Evolutionary conservation across 257 asterid genomes (phyloP), one percentile per base, ranked within the genome.

Genomic region (Solanum commersonii): DNA sequence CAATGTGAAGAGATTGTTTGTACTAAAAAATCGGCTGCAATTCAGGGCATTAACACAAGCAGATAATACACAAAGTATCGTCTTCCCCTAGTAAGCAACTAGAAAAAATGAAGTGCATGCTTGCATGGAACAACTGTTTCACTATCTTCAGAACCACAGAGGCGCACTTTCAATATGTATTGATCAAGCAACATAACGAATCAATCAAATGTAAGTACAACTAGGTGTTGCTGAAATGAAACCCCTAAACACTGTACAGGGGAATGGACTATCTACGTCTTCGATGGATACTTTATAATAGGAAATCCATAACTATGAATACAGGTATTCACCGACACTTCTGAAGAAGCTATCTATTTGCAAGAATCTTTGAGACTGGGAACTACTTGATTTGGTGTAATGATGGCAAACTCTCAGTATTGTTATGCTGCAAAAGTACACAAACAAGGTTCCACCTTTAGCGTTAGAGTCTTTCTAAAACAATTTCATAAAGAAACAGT

Each of bases 341-440:
- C 88, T 94, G 84, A 97, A 94, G 90, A 96, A 96, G 88, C 93
- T 96, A 20, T 96, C 95, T 31, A 94, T 91, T 93, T 92, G 95
- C 95, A 94, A 90, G 88, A 85, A 88, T 38, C 98, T 96, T 72
- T 87, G 91, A 71, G 93, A 91, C 90, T 89, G 93, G 86, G 78
- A 81, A 84, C 92, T 89, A 44, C 63, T 91, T 84, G 95, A 84
- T 84, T 93, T 94, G 76, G 88, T 79, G 35, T 87, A 91, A 71
- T 88, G 83, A 88, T 73, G 89, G 59, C 82, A 91, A 63, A 78
- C 90, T 76, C 72, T 90, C 94, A 68, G 76, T 93, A 15, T 27
- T 82, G 73, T 92, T 94, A 96, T 95, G 92, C 82, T 87, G 89
- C 25, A 4, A 29, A 18, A 49, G 67, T 29, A 82, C 0, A 10